phyloP scores from a whole-genome alignment of 1,284 basidiomycete species.

The Ustilago shanxiensis region DNA sequence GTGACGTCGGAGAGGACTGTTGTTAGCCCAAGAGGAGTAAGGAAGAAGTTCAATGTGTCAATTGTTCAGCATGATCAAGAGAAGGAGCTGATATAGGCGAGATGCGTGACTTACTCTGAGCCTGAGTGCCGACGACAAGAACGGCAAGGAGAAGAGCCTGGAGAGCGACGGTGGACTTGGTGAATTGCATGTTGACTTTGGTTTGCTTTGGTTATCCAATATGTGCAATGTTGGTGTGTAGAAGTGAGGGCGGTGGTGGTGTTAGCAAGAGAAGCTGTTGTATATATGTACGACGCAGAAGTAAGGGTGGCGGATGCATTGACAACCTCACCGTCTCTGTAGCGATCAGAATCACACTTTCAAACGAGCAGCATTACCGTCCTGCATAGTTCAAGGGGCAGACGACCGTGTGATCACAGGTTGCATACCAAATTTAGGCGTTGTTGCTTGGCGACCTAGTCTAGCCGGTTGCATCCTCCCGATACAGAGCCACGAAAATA shows the following conservation, averaged over 20 bases:
- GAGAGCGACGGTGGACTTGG: conserved; percentile 26
- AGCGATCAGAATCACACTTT: conserved; percentile 4
- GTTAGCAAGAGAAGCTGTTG: background rate
- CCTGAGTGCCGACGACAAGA: conserved; percentile 29
- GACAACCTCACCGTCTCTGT: background rate
- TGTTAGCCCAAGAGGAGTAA: too few species aligned
- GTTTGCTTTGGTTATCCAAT: too few species aligned
- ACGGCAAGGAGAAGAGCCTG: conserved; percentile 43
- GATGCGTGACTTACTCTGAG: conserved; percentile 28
- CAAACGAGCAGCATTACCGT: background rate
- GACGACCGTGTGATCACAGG: too few species aligned
- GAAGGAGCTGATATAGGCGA: background rate
- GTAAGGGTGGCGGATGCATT: background rate
- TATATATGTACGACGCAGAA: conserved; percentile 1
- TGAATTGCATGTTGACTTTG: conserved; percentile 39
- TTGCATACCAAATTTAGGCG: background rate
- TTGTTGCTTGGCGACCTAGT: background rate
- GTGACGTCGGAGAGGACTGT: conserved; percentile 23
- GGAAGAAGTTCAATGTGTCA: too few species aligned
- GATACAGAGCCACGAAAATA: background rate
- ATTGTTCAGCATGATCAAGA: too few species aligned
- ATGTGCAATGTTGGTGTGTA: too few species aligned
- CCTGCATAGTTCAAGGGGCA: too few species aligned
- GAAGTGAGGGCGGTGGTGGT: background rate
- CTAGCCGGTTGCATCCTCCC: too few species aligned